Evolutionary conservation across 2,329 filamentous ascomycete genomes (phyloP).

Genomic region (Diplodia seriata): DNA sequence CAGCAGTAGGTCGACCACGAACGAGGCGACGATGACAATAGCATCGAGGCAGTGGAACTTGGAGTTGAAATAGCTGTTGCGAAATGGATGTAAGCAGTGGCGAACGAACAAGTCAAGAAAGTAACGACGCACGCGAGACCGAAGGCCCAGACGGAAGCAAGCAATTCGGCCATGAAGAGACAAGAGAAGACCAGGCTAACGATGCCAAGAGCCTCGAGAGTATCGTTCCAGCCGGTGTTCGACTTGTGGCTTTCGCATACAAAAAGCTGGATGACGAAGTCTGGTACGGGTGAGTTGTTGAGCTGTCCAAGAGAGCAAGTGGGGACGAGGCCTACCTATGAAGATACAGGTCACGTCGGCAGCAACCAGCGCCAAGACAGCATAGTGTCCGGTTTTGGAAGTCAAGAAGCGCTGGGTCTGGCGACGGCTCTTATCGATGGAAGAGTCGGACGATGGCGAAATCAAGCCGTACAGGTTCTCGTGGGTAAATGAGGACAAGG

Average conservation of each 20-base stretch:
- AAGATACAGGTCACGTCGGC: constrained; percentile 62
- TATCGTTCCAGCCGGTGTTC: constrained; percentile 44
- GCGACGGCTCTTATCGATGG: constrained; percentile 34
- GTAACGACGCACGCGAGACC: constrained; percentile 59
- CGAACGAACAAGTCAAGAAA: constrained; percentile 17
- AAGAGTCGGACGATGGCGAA: constrained; percentile 10
- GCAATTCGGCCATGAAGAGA: constrained; percentile 69
- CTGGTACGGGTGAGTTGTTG: constrained; percentile 35
- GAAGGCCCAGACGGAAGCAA: constrained; percentile 66
- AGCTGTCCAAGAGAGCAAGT: not conserved
- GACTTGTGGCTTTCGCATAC: constrained; percentile 53
- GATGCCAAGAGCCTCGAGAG: constrained; percentile 56
- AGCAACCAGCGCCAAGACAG: constrained; percentile 56
- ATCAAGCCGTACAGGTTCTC: not conserved
- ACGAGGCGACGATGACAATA: constrained; percentile 66
- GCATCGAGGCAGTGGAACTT: constrained; percentile 70
- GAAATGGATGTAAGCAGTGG: not conserved
- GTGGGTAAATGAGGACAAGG: constrained; percentile 15
- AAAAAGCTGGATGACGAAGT: constrained; percentile 59
- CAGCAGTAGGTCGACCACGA: constrained; percentile 67
- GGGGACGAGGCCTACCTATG: constrained; percentile 40
- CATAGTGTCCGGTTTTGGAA: constrained; percentile 58
- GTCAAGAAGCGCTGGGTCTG: constrained; percentile 49
- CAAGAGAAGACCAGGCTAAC: constrained; percentile 67
- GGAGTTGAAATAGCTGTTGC: constrained; percentile 43